Evolutionary conservation across 2,329 filamentous ascomycete genomes (phyloP), one percentile per base, ranked within the genome.

Genomic region (Talaromyces islandicus): DNA sequence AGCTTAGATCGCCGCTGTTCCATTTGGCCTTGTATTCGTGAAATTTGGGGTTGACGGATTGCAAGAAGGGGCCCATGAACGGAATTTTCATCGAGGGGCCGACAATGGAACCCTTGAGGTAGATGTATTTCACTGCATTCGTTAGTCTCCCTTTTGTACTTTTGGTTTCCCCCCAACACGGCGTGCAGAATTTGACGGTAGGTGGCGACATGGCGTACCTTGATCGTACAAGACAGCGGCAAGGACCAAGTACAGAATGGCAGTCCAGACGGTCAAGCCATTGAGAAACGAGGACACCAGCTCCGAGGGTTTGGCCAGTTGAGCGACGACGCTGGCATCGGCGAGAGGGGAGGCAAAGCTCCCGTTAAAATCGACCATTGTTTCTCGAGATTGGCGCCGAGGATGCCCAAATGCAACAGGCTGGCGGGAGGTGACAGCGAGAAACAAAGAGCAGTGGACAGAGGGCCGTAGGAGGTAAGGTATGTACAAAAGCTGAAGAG

Each of bases 41-140:
- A 74, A 97, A 97, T 71, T 93, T 91, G 60, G 94, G 94, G 75
- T 96, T 88, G 69, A 97, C 82, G 29, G 92, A 96, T 72, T 97
- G 82, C 60, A 97, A 83, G 77, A 99, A 97, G 5, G 94, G 93
- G n/a, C 94, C 94, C 74, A 97, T 92, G 71, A 94, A 93, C 48
- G 90, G 90, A 61, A 88, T 80, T 77, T 94, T 94, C 81, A 84
- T 88, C 51, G 83, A 68, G 29, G 90, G 90, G 43, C 90, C 90
- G 56, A 83, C 85, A 69, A 94, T 92, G 27, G 84, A 83, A 61
- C 90, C 89, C 75, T 93, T 93, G 68, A 85, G 85, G 70, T 82
- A 80, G 66, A 91, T 80, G 73, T 93, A 94, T 73, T 84, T 88
- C 67, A 88, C 90, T 94, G 63, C 50, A 12, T 67, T 62, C 57